Percentiles rank a stretch among this genome's conserved stretches.
Evolutionary conservation across 306 rosid species (phyloP).

Genomic region (Sicyos edulis): DNA sequence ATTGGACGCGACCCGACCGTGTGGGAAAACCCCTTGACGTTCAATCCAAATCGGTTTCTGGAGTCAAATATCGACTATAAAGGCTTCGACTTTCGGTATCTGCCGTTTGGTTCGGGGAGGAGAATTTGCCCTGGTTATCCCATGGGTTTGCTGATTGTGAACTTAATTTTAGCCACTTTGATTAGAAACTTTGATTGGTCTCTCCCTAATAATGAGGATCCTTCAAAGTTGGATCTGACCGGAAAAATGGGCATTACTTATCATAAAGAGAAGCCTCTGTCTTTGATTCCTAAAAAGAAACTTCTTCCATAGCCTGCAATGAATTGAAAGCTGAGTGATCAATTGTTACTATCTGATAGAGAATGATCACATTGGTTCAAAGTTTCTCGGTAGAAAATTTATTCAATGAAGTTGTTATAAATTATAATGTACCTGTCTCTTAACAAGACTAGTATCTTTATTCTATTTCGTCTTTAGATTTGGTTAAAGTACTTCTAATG

Average conservation of each 20-base stretch:
- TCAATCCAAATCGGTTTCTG: conserved; percentile 26
- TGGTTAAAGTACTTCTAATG: too few species aligned
- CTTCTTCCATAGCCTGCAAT: not conserved
- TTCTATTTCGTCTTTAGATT: too few species aligned
- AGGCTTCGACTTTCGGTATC: conserved; percentile 27
- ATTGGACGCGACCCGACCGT: conserved; percentile 17
- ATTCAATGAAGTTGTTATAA: too few species aligned
- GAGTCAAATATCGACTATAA: conserved; percentile 21
- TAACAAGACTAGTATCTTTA: too few species aligned
- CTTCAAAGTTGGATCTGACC: conserved; percentile 14
- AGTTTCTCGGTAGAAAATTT: too few species aligned
- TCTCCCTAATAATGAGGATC: conserved; percentile 24
- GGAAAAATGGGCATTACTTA: conserved; percentile 20
- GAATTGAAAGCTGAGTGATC: not conserved
- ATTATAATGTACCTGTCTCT: too few species aligned
- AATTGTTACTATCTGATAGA: not conserved
- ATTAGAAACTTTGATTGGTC: conserved; percentile 28
- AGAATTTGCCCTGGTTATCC: conserved; percentile 32
- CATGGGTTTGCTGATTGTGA: conserved; percentile 21
- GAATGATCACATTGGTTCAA: not conserved
- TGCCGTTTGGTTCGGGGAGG: conserved; percentile 31
- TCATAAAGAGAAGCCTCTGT: conserved; percentile 22
- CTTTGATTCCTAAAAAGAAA: conserved; percentile 15
- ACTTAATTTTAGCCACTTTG: conserved; percentile 21
- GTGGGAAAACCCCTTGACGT: conserved; percentile 23